Base-by-base conservation (phyloP, 768 basidiomycete genomes). In the Boletus speciosus region DNA sequence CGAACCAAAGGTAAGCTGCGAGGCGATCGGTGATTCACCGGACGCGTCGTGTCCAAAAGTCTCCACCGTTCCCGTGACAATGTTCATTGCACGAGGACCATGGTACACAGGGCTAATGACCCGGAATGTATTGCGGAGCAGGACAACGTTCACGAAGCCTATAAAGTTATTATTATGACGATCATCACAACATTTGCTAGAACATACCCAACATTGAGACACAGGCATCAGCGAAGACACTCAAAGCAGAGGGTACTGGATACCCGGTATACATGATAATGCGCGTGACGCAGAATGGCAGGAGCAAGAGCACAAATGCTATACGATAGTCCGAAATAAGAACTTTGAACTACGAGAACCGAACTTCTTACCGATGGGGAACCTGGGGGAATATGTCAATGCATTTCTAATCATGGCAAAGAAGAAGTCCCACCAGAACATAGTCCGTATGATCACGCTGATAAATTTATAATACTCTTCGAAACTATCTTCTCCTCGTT, bases 81-180 rank as follows among this genome's bases (percentile, higher is more conserved):
- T 19, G 36, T 38, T 58, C 38, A 40, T 31, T 15, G 36, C 39
- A 34, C 39, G 52, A 47, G 57, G 23, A 25, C 65, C 67, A 54
- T 77, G 71, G 59, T 84, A 77, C 23, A 79, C 78, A 25, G 80
- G 80, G 9, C 75, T 73, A 34, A 90, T 71, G 47, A 86, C 76
- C 10, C 82, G 79, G 64, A 88, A 80, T 10, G 84, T 87, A 63
- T 85, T 87, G 72, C 78, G 82, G 29, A 89, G 75, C n/a, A 90
- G 73, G 9, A 78, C 53, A 27, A 86, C 84, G 61, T 90, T 84
- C 23, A 81, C 80, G 27, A 83, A 60, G 40, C 86, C 88, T 90
- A 54, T 6, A 32, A 61, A 12, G 21, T 50, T 34, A 45, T 59
- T 11, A 57, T 32, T 16, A 40, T 32, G 38, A 31, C 14, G n/a